Conservation (phyloP, 2,329 filamentous ascomycete genomes). For the Neocatenulostroma microsporum region DNA sequence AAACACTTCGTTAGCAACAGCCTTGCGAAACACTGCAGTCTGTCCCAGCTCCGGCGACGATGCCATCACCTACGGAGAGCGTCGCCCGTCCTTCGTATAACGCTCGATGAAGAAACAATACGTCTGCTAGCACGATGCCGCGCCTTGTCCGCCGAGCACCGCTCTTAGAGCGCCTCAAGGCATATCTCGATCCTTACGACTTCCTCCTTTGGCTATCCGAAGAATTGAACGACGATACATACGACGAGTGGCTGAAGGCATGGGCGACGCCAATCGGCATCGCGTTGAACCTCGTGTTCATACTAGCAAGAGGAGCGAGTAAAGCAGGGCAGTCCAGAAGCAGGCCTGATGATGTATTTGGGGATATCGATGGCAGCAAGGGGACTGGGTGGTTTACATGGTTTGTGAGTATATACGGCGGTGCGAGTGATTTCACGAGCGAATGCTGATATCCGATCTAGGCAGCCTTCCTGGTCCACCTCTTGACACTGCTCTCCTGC, state of each 20-base stretch:
- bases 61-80: neutral
- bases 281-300: slow-evolving; percentile 67
- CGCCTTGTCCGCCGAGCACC: slow-evolving; percentile 75
- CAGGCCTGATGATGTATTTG: slow-evolving; percentile 78
- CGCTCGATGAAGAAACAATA: neutral
- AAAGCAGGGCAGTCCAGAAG: slow-evolving; percentile 31
- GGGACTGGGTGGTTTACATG: slow-evolving; percentile 61
- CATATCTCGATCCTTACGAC: slow-evolving; percentile 79
- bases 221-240: slow-evolving; percentile 83
- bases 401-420: slow-evolving; percentile 44
- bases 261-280: slow-evolving; percentile 71
- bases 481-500: slow-evolving; percentile 58
- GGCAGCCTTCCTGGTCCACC: slow-evolving; percentile 59
- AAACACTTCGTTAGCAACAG: slow-evolving; percentile 1
- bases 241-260: slow-evolving; percentile 67
- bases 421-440: neutral
- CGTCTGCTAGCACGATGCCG: slow-evolving; percentile 55
- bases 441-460: slow-evolving; percentile 8
- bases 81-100: neutral
- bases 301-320: slow-evolving; percentile 64
- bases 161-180: slow-evolving; percentile 69
- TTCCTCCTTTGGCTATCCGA: slow-evolving; percentile 86
- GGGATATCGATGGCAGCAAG: slow-evolving; percentile 48
- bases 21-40: neutral
- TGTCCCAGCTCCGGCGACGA: neutral